Evolutionary conservation across 1,284 basidiomycete genomes (phyloP).

Genomic region (Ceratobasidium sp.): DNA sequence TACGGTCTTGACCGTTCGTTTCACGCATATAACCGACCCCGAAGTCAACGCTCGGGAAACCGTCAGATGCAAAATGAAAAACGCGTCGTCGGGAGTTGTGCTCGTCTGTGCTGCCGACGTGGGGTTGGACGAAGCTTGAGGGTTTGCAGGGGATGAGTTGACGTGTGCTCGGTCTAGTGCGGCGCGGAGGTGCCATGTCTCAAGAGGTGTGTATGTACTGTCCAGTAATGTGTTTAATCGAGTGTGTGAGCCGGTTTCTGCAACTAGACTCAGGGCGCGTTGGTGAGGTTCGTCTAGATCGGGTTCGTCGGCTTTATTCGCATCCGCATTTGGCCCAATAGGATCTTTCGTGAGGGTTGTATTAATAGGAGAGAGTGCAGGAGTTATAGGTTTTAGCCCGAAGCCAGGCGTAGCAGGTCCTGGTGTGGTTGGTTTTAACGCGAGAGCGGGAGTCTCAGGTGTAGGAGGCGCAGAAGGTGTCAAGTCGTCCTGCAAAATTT

Average conservation of each 20-base stretch:
- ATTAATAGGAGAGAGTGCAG: conserved; percentile 22
- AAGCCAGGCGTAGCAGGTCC: conserved; percentile 35
- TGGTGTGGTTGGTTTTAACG: conserved; percentile 29
- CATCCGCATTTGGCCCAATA: neutral
- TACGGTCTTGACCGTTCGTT: conserved; percentile 73
- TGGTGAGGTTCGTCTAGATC: conserved; percentile 50
- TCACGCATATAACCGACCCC: conserved; percentile 73
- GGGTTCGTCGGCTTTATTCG: conserved; percentile 1
- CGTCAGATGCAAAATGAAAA: conserved; percentile 92
- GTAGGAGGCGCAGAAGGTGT: conserved; percentile 12
- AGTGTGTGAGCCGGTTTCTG: conserved; percentile 23
- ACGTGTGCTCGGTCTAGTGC: conserved; percentile 84
- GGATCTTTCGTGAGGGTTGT: conserved; percentile 20
- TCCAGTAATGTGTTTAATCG: conserved; percentile 63
- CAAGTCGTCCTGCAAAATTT: neutral
- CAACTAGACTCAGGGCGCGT: conserved; percentile 12
- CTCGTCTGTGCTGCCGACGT: conserved; percentile 62
- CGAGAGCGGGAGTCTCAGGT: conserved; percentile 11
- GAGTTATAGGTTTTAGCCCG: conserved; percentile 14
- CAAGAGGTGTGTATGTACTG: conserved; percentile 85
- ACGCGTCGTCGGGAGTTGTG: conserved; percentile 91
- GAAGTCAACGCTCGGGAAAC: conserved; percentile 81
- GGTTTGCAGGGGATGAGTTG: conserved; percentile 46
- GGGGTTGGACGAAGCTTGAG: conserved; percentile 5
- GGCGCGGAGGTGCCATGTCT: conserved; percentile 90